Evolutionary conservation across 208 protist species (phyloP), one percentile per base, ranked within the genome.

Genomic region (Wallacemonas collosoma): DNA sequence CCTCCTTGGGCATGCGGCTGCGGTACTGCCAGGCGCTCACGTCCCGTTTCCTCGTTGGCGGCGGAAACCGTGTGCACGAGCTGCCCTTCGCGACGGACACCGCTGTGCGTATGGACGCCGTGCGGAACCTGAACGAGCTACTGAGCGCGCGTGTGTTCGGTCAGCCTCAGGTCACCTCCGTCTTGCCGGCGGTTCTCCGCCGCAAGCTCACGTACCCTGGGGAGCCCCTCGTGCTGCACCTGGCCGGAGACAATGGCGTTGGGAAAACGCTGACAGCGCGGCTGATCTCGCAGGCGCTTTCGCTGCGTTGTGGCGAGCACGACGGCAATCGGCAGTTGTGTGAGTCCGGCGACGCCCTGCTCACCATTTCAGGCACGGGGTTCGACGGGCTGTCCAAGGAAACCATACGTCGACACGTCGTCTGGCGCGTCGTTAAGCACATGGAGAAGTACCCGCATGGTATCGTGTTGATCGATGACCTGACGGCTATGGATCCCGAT

Each of bases 211-310:
- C 77, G 3, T 79, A 72, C 65, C 84, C 87, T 45, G 40, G 68
- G 6, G 80, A 90, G 73, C 87, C 87, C 8, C 80, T 93, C 50
- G 84, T 96, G 0, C 74, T 96, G 39, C 88, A 92, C 76, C 83
- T 93, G 15, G 89, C 87, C 5, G 92, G 92, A 0, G 92, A 96
- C 65, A 93, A 94, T 50, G 89, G 86, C 4, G 88, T 93, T 14
- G 91, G 91, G 62, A 96, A 93, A 75, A 95, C 79, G 2, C 73
- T 85, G 72, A 93, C 83, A 0, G 90, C 87, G 3, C 79, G 81
- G 0, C 75, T 95, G 38, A 64, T 95, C 36, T 93, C 90, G 5
- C 71, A 84, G 50, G 90, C 90, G 38, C 69, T 80, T 2, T 95
- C 90, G 53, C 72, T 82, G 68, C 81, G 75, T 36, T 83, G 76